Evolutionary conservation across 345 rosid genomes (phyloP), one percentile per base, ranked within the genome.

Genomic region (Citrus glauca): DNA sequence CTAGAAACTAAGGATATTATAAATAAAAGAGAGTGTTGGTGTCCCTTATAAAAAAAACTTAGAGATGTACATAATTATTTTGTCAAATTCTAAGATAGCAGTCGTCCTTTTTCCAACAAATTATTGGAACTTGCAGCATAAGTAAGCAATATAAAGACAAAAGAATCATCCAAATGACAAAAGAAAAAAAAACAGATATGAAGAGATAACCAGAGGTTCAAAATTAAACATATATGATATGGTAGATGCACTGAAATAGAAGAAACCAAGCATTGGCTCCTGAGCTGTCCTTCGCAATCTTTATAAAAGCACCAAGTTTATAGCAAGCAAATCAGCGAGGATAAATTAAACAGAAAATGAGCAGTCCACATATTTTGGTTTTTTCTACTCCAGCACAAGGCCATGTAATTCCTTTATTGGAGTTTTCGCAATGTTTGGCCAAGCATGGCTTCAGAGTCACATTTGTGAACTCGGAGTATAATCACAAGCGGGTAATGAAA

Each of bases 41-140:
- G 13, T 9, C 13, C 3, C 13, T 40, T 40, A 40, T 40, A 9
- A 9, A 0, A 25, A 25, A 40, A 40, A 40, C 4, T 40, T 40
- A 11, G 3, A 10, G 3, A 9, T 9, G 0, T 9, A 40, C 0
- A 9, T 0, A 2, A 1, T 0, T 2, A 40, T 40, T 40, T 40
- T 40, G 3, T 10, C 4, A 40, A 40, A 42, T 42, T 42, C 7
- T 9, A 10, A 10, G 14, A 11, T 0, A 9, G 48, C 2, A 42
- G 4, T 7, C 14, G 1, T 9, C 13, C 3, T 40, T 40, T 40
- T 40, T 40, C 45, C 45, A 9, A 9, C 45, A 14, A 50, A 50
- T 14, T 50, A 50, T 50, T 1, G 56, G 17, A 50, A 50, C 22
- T 50, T 50, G 22, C 6, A 50, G 17, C 20, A 16, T 14, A 50